phyloP scores from a whole-genome alignment of 2,329 filamentous ascomycete genomes.

The Dactylellina cionopaga region DNA sequence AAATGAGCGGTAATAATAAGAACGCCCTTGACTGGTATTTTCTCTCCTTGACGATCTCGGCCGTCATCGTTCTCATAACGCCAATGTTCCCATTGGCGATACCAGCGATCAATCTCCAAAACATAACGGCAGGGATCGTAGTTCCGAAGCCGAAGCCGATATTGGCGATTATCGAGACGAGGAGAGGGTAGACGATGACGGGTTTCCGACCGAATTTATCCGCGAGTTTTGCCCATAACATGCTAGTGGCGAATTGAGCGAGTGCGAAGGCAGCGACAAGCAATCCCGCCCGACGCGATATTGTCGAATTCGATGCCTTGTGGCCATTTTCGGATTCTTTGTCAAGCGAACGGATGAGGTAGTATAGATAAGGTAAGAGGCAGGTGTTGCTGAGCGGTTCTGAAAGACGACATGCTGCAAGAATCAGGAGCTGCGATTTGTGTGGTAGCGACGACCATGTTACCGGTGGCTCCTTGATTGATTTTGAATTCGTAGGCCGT shows the following conservation, averaged over 20 bases:
- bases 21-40: constrained; percentile 67
- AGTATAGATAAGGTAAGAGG: constrained; percentile 83
- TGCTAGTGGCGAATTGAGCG: constrained; percentile 82
- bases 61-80: constrained; percentile 79
- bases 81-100: constrained; percentile 77
- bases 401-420: constrained; percentile 80
- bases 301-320: constrained; percentile 68
- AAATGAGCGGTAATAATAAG: constrained; percentile 69
- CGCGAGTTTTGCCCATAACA: constrained; percentile 80
- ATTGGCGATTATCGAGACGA: constrained; percentile 74
- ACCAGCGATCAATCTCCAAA: constrained; percentile 75
- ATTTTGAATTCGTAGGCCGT: not conserved
- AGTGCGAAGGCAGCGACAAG: constrained; percentile 84
- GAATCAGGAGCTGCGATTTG: constrained; percentile 79
- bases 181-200: constrained; percentile 78
- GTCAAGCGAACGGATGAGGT: constrained; percentile 81
- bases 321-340: constrained; percentile 18
- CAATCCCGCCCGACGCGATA: constrained; percentile 80
- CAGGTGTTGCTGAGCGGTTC: constrained; percentile 85
- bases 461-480: constrained; percentile 63
- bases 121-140: constrained; percentile 71
- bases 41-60: constrained; percentile 76
- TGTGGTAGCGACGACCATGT: constrained; percentile 78
- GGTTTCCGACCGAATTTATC: constrained; percentile 76
- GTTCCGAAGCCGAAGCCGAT: constrained; percentile 76